Evolutionary conservation across 768 basidiomycete genomes (phyloP).

Genomic region (Tulasnella sp.): DNA sequence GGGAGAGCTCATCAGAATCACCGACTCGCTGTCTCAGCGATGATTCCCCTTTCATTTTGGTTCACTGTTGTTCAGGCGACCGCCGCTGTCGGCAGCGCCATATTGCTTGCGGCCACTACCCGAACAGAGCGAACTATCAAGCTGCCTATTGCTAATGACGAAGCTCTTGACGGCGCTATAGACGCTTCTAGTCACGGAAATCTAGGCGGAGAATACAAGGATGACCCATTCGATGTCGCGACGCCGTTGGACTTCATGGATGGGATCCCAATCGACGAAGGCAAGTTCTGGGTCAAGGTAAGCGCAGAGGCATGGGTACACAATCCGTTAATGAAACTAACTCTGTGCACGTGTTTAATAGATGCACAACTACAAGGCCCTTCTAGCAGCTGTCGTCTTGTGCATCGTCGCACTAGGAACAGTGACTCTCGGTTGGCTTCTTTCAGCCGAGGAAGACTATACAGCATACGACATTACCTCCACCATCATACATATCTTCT

Average conservation of each 20-base stretch:
- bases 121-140: too few relatives aligned
- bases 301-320: slow-evolving; percentile 20
- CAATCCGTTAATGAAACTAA: too few relatives aligned
- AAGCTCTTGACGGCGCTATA: not conserved
- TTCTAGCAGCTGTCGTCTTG: slow-evolving; percentile 38
- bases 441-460: slow-evolving; percentile 25
- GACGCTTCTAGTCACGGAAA: not conserved
- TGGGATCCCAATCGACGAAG: slow-evolving; percentile 53
- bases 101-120: too few relatives aligned
- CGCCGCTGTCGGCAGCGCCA: too few relatives aligned
- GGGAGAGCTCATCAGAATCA: too few relatives aligned
- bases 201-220: slow-evolving; percentile 8
- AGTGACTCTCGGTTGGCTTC: slow-evolving; percentile 45
- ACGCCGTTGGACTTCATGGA: slow-evolving; percentile 59
- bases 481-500: slow-evolving; percentile 38
- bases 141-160: too few relatives aligned
- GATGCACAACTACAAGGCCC: slow-evolving; percentile 51
- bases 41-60: too few relatives aligned
- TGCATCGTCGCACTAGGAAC: slow-evolving; percentile 42
- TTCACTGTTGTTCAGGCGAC: too few relatives aligned
- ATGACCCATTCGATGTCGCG: slow-evolving; percentile 62
- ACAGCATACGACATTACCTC: slow-evolving; percentile 27
- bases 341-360: slow-evolving; percentile 23
- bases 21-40: too few relatives aligned
- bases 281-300: slow-evolving; percentile 49